A percentile compares a stretch with the other conserved stretches of the same genome.
Evolutionary conservation across 495 filamentous ascomycete genomes (phyloP).

Genomic region (Staphylotrichum tortipilum): DNA sequence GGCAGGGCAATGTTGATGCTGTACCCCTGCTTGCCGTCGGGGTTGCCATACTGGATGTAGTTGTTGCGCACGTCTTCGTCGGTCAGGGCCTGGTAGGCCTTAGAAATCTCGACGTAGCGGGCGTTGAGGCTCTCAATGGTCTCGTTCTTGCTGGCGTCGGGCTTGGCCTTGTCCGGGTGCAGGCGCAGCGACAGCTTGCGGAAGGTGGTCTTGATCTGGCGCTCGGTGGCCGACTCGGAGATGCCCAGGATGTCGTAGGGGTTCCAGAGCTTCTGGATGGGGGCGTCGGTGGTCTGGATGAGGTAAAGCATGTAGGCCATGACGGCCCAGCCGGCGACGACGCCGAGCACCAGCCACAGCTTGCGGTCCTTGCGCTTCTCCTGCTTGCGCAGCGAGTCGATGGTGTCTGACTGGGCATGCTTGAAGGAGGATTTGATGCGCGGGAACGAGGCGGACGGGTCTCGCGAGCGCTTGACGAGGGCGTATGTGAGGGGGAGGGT

Average conservation of each 20-base stretch:
- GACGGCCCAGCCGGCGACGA: constrained; percentile 65
- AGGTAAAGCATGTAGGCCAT: constrained; percentile 93
- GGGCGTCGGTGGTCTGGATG: constrained; percentile 69
- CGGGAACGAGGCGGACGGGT: constrained; percentile 44
- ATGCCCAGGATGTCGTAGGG: constrained; percentile 89
- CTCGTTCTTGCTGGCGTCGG: constrained; percentile 77
- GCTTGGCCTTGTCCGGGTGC: constrained; percentile 86
- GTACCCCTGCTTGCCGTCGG: constrained; percentile 94
- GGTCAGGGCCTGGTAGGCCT: constrained; percentile 94
- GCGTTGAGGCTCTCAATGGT: constrained; percentile 79
- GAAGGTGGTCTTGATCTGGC: constrained; percentile 82
- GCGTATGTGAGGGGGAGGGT: constrained; percentile 87
- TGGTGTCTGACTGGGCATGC: constrained; percentile 71
- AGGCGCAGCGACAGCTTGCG: constrained; percentile 73
- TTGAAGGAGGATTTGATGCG: constrained; percentile 60
- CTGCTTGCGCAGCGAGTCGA: constrained; percentile 75
- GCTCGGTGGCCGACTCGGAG: constrained; percentile 76
- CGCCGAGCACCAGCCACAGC: constrained; percentile 74
- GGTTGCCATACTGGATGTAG: constrained; percentile 89
- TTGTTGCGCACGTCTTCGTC: constrained; percentile 97
- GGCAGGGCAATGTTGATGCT: constrained; percentile 97
- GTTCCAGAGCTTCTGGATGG: constrained; percentile 76
- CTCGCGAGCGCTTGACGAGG: constrained; percentile 68
- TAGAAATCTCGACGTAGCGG: constrained; percentile 85
- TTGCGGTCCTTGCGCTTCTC: constrained; percentile 85